These are phyloP conservation scores for Rhododendron henanense DNA, from an alignment of 148 eudicot species.

Conservation along the genomic window DNA sequence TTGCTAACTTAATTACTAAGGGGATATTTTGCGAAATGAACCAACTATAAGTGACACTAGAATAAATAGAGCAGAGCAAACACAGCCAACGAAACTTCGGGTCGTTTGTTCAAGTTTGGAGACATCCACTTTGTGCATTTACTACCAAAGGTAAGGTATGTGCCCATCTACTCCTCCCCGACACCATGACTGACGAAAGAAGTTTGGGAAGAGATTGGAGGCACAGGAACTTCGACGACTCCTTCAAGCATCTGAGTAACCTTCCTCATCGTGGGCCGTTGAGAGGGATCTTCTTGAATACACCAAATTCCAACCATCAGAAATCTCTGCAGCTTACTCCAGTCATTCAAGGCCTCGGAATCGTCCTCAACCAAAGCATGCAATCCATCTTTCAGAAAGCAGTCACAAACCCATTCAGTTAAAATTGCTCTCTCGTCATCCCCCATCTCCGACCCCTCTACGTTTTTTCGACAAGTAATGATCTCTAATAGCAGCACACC, in stretches of 20 bases:
- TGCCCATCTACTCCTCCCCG: background rate
- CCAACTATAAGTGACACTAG: background rate
- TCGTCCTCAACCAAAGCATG: background rate
- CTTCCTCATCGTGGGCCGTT: background rate
- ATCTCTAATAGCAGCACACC: slow-evolving; percentile 19
- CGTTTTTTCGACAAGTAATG: slow-evolving; percentile 8
- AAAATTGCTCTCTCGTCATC: background rate
- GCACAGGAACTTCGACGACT: background rate
- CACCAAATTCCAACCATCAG: background rate
- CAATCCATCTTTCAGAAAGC: slow-evolving; percentile 2
- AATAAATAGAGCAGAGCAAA: background rate
- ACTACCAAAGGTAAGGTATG: background rate
- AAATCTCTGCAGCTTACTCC: background rate
- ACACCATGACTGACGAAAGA: background rate
- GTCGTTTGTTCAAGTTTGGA: background rate
- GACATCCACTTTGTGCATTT: background rate
- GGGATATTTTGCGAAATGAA: no score
- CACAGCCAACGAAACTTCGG: background rate
- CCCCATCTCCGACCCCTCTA: background rate
- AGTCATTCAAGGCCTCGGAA: background rate
- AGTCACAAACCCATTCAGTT: slow-evolving; percentile 14
- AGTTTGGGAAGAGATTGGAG: background rate
- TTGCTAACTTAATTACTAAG: no score
- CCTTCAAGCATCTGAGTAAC: slow-evolving; percentile 1
- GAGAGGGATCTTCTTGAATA: slow-evolving; percentile 14